Conservation (phyloP, 1,284 basidiomycete species). For the Schizophyllum amplum region DNA sequence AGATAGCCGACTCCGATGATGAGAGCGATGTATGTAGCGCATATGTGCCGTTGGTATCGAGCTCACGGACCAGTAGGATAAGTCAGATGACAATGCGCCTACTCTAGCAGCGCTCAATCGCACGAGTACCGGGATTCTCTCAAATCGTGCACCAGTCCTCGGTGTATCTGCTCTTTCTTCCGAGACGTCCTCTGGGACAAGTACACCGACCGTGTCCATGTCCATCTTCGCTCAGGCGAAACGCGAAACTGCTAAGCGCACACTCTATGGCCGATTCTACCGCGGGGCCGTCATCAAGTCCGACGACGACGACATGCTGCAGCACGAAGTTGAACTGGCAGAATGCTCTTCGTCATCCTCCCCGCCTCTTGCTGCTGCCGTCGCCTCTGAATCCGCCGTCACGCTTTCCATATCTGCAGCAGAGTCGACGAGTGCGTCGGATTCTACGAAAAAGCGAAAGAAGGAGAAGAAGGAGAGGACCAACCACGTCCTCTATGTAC, state of each 20-base stretch:
- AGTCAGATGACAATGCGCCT: slow-evolving; percentile 16
- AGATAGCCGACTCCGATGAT: slow-evolving; percentile 46
- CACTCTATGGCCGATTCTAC: slow-evolving; percentile 76
- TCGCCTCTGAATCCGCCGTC: background rate
- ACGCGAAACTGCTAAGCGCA: slow-evolving; percentile 65
- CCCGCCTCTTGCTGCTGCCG: background rate
- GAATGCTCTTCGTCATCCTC: background rate
- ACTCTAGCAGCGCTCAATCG: slow-evolving; percentile 33
- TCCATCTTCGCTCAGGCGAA: slow-evolving; percentile 63
- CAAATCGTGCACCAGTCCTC: slow-evolving; percentile 52
- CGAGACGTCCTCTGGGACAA: slow-evolving; percentile 32
- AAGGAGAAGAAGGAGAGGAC: slow-evolving; percentile 15
- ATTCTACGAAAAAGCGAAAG: too few relatives aligned
- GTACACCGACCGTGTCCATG: slow-evolving; percentile 33
- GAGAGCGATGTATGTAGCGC: slow-evolving; percentile 17
- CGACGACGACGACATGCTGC: slow-evolving; percentile 25
- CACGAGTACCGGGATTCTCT: slow-evolving; percentile 72
- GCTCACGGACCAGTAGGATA: slow-evolving; percentile 14
- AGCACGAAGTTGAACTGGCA: too few relatives aligned
- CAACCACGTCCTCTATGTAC: background rate
- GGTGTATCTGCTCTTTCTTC: slow-evolving; percentile 34
- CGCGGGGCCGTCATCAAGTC: slow-evolving; percentile 60
- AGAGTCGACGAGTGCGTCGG: too few relatives aligned
- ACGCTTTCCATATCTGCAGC: background rate
- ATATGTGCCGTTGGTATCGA: background rate